A percentile compares a stretch with the other conserved stretches of the same genome.
These are phyloP conservation scores for Magnolia changhungtana DNA, from an alignment of 164 flowering plant species.

Conservation along the genomic window DNA sequence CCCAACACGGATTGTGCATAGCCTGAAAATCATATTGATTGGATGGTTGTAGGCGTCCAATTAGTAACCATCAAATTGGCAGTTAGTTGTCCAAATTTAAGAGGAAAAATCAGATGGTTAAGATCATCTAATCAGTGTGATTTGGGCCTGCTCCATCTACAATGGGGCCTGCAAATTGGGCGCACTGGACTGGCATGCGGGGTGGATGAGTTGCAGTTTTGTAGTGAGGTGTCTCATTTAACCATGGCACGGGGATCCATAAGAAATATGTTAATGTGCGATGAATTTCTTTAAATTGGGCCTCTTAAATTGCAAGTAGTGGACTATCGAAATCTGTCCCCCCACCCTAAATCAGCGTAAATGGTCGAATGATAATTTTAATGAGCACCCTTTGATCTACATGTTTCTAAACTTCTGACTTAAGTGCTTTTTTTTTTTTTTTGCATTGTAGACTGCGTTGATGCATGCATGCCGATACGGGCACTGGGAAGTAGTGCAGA, in stretches of 20 bases:
- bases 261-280: not conserved
- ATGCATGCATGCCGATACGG: conserved; percentile 99
- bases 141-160: too few relatives aligned
- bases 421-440: conserved; percentile 2
- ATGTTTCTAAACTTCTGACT: not conserved
- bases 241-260: not conserved
- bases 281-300: not conserved
- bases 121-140: too few relatives aligned
- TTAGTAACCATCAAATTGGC: too few relatives aligned
- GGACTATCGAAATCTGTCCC: not conserved
- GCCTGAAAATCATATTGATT: too few relatives aligned
- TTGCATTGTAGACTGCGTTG: conserved; percentile 65
- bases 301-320: not conserved
- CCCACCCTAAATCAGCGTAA: not conserved
- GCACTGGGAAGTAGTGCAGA: conserved; percentile 98
- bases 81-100: too few relatives aligned
- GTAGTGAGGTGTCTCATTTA: not conserved
- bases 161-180: too few relatives aligned
- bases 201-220: not conserved
- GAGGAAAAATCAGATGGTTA: too few relatives aligned
- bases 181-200: not conserved
- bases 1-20: too few relatives aligned
- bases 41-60: too few relatives aligned
- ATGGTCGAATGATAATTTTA: not conserved
- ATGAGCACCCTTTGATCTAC: not conserved